Evolutionary conservation across 1,139 yeast genomes (phyloP), one percentile per base, ranked within the genome.

Genomic region (Debaryomyces psychrophilus): DNA sequence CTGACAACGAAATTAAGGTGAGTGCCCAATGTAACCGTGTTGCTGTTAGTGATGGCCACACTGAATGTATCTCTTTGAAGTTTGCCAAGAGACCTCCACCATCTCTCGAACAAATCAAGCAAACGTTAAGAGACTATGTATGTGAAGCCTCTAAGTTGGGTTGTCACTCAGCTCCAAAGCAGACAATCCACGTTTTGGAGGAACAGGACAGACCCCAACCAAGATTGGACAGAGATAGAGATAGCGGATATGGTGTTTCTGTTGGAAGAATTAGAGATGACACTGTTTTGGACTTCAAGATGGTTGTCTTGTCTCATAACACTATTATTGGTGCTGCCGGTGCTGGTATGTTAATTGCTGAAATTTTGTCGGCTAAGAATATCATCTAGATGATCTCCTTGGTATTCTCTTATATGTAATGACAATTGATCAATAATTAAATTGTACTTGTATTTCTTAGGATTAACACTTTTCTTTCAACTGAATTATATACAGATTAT

Each of bases 241-340:
- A 95, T 61, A 81, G 78, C 47, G 99, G 99, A 17, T 95, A 82
- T 67, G 96, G 96, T 55, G 98, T 93, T 41, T 81, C 95, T 43
- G 97, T 95, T 44, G 99, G 99, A 46, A 83, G 99, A 71, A 73
- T 93, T 48, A 85, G 99, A 74, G 88, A 83, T 56, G 99, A 93
- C 64, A 90, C 96, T 14, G 90, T 93, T 9, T 78, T 93, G 59
- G 99, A 95, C 67, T 83, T 82, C 75, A 95, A 93, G 74, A 93
- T 93, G 92, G 97, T 93, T 48, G 95, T 90, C 26, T 77, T 93
- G 56, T 90, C 97, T 22, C 99, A 93, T 71, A 93, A 93, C 77
- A 93, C 99, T 48, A 82, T 93, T 59, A 88, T 93, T 57, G 99
- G 99, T 62, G 99, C 99, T 60, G 99, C 99, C 26, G 99, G 99